phyloP scores from a whole-genome alignment of 139 green algal genomes.

The Dunaliella sp. region DNA sequence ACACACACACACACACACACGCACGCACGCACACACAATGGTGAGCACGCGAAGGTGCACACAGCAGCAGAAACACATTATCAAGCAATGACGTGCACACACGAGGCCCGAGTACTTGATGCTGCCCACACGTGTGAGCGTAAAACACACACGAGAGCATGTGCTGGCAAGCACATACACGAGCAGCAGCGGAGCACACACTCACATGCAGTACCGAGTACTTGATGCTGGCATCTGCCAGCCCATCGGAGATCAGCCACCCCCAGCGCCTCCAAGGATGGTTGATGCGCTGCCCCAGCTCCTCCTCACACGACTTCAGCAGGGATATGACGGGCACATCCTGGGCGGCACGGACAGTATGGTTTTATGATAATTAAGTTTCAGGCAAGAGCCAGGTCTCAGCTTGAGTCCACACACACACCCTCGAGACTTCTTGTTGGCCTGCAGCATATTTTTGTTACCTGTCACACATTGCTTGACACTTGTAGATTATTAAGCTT shows the following conservation, averaged over 20 bases:
- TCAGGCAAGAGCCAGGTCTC: no score
- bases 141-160: no score
- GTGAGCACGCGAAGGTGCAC: not conserved
- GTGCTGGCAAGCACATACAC: not conserved
- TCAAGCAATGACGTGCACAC: no score
- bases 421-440: no score
- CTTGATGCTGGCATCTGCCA: conserved; percentile 11
- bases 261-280: not conserved
- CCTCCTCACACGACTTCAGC: conserved; percentile 20
- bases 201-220: conserved; percentile 21
- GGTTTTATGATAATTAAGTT: no score
- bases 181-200: not conserved
- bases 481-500: no score
- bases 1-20: no score
- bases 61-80: not conserved
- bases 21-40: not conserved
- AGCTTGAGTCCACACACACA: no score
- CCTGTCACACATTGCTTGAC: no score
- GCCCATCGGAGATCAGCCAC: conserved; percentile 18
- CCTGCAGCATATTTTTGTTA: no score
- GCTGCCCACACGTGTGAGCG: not conserved
- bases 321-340: conserved; percentile 28
- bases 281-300: conserved; percentile 13
- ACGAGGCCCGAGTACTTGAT: no score
- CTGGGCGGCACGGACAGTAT: no score